Percentiles rank a stretch among this genome's conserved stretches.
Evolutionary conservation across 768 basidiomycete genomes (phyloP).

Genomic region (Boletus rubroflammeus): DNA sequence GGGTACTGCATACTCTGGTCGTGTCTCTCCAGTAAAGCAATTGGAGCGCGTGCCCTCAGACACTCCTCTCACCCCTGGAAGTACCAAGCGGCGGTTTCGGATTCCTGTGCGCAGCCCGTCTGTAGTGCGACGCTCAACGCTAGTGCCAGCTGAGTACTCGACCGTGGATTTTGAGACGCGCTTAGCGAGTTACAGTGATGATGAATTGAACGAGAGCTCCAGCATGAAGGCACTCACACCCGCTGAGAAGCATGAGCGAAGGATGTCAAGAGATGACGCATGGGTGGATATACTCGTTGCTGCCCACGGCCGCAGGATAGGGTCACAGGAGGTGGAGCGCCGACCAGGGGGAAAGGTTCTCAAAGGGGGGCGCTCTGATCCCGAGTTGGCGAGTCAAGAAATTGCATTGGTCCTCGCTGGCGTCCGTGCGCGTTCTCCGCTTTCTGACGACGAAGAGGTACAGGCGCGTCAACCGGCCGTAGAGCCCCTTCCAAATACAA

Average conservation of each 20-base stretch:
- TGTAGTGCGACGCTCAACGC: conserved; percentile 43
- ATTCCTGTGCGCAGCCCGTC: conserved; percentile 57
- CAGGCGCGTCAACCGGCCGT: conserved; percentile 20
- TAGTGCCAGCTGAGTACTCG: conserved; percentile 73
- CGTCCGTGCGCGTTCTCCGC: conserved; percentile 36
- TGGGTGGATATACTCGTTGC: conserved; percentile 88
- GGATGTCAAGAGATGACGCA: conserved; percentile 60
- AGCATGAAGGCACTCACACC: conserved; percentile 40
- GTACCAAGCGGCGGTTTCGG: conserved; percentile 52
- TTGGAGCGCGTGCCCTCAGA: conserved; percentile 29
- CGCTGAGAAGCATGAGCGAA: conserved; percentile 40
- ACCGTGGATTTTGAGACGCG: conserved; percentile 82
- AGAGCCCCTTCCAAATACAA: conserved; percentile 7
- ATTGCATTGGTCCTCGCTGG: conserved; percentile 68
- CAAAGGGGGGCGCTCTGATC: conserved; percentile 48
- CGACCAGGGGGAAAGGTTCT: conserved; percentile 27
- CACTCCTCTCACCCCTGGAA: conserved; percentile 24
- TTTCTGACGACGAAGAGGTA: conserved; percentile 41
- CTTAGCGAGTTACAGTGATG: conserved; percentile 58
- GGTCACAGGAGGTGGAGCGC: conserved; percentile 50
- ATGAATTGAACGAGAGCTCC: conserved; percentile 41
- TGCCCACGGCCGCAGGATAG: conserved; percentile 47
- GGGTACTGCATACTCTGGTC: conserved; percentile 20
- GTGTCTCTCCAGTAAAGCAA: conserved; percentile 14
- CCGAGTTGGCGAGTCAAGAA: conserved; percentile 70